Evolutionary conservation across 495 filamentous ascomycete species (phyloP), one percentile per base, ranked within the genome.

Genomic region (Pseudoneurospora amorphoporcata): DNA sequence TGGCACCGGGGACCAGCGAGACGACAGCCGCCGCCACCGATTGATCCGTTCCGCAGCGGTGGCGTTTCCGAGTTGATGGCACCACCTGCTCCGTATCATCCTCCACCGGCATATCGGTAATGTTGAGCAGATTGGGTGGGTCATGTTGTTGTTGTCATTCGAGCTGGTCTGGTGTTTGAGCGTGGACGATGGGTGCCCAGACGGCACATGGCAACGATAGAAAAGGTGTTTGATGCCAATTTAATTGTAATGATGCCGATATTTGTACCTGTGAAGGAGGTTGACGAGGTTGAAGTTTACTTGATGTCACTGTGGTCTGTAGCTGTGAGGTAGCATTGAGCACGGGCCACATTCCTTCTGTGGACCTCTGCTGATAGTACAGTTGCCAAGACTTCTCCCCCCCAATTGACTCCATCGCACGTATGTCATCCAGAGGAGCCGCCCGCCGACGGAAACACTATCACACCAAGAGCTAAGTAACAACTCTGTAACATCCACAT

Each of bases 1-100:
- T 81, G 79, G 79, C 78, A 79, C 72, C 78, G 78, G n/a, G 77
- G 79, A 4, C 74, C 77, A 3, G 7, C 29, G 45, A 68, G 74
- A 45, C 72, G 69, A 39, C 32, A 65, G 45, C 73, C 75, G 68
- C 74, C 74, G 68, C 69, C 78, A 37, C 70, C 68, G 42, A 40
- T 65, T 39, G 72, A 75, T 41, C 74, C 70, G 37, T 71, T 71
- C 53, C 38, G 38, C 3, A 39, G 7, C 3, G 10, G 39, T 17
- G 39, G 19, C 17, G 17, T 10, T 39, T 23, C 6, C 8, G 72
- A 75, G 9, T 39, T 72, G 74, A 68, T 58, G 71, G 68, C 38
- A 45, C 74, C 73, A 23, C 53, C 70, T 23, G 70, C 72, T 69
- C 75, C 73, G 3, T 76, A 78, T 35, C 75, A 78, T 40, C 69